A percentile compares a stretch with the other conserved stretches of the same genome.
These are phyloP conservation scores for Phoma sp. DNA, from an alignment of 2,329 filamentous ascomycete species.

Conservation along the genomic window DNA sequence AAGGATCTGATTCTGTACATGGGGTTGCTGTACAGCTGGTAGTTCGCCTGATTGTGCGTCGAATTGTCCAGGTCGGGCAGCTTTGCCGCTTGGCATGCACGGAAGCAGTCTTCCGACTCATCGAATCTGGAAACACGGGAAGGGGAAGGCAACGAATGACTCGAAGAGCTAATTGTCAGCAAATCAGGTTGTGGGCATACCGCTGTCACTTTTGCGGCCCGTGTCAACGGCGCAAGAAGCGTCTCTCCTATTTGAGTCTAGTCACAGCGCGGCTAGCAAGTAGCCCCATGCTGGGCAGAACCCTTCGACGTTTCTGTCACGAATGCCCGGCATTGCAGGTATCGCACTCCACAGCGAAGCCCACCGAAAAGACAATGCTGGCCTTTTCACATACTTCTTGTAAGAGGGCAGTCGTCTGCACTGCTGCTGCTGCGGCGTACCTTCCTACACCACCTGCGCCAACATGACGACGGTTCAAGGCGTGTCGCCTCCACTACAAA, in stretches of 20 bases:
- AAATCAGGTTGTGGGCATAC: slow-evolving; percentile 9
- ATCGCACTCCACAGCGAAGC: slow-evolving; percentile 16
- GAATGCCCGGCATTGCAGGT: slow-evolving; percentile 22
- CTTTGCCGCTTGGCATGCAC: neutral
- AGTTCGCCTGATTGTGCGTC: slow-evolving; percentile 5
- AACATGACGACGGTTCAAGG: slow-evolving; percentile 12
- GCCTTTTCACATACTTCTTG: slow-evolving; percentile 2
- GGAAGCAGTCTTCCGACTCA: slow-evolving; percentile 1
- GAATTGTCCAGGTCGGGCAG: neutral
- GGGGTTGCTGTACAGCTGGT: neutral
- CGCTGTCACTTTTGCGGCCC: slow-evolving; percentile 13
- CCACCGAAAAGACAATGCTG: slow-evolving; percentile 13
- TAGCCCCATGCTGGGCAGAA: slow-evolving; percentile 1
- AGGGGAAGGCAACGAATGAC: neutral
- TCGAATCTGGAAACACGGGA: neutral
- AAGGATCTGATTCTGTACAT: neutral
- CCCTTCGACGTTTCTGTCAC: slow-evolving; percentile 17
- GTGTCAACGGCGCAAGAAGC: neutral
- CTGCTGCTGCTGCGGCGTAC: neutral
- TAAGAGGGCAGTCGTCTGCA: slow-evolving; percentile 4
- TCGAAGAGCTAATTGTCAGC: neutral
- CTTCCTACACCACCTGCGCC: slow-evolving; percentile 1
- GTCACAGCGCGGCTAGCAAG: neutral
- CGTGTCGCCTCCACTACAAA: slow-evolving; percentile 5
- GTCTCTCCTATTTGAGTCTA: slow-evolving; percentile 1